These are phyloP conservation scores for Penicillium psychrosexuale DNA, from an alignment of 2,329 filamentous ascomycete species.

Conservation along the genomic window DNA sequence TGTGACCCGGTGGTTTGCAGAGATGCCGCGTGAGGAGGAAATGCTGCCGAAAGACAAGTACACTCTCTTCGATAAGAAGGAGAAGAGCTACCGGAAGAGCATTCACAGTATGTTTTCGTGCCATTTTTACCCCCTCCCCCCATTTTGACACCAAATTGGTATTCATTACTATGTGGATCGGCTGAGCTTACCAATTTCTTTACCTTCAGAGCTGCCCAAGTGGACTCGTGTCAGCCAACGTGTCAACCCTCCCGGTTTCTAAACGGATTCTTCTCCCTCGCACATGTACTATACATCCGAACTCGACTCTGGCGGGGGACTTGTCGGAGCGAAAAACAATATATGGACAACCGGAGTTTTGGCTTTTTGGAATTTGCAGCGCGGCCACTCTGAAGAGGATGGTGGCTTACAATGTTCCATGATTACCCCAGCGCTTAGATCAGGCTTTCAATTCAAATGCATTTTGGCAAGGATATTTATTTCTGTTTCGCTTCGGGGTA, in stretches of 20 bases:
- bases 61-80: constrained; percentile 94
- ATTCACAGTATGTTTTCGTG: constrained; percentile 78
- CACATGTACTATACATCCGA: constrained; percentile 33
- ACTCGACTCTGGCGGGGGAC: constrained; percentile 7
- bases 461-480: constrained; percentile 4
- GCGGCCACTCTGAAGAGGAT: constrained; percentile 12
- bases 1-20: constrained; percentile 84
- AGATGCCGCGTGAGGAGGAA: constrained; percentile 94
- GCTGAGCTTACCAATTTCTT: constrained; percentile 1
- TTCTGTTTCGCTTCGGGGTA: neutral
- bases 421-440: constrained; percentile 24
- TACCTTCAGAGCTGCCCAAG: constrained; percentile 67
- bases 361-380: constrained; percentile 30
- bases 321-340: constrained; percentile 19
- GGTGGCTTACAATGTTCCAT: constrained; percentile 25
- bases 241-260: constrained; percentile 92
- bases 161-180: neutral
- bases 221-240: constrained; percentile 95
- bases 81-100: constrained; percentile 91
- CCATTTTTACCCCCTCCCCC: neutral
- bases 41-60: constrained; percentile 98
- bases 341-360: constrained; percentile 34
- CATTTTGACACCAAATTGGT: neutral
- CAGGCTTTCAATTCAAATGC: constrained; percentile 18
- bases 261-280: constrained; percentile 31